Base-by-base conservation (phyloP, 176 grass and related monocot genomes). In the Puya raimondii region DNA sequence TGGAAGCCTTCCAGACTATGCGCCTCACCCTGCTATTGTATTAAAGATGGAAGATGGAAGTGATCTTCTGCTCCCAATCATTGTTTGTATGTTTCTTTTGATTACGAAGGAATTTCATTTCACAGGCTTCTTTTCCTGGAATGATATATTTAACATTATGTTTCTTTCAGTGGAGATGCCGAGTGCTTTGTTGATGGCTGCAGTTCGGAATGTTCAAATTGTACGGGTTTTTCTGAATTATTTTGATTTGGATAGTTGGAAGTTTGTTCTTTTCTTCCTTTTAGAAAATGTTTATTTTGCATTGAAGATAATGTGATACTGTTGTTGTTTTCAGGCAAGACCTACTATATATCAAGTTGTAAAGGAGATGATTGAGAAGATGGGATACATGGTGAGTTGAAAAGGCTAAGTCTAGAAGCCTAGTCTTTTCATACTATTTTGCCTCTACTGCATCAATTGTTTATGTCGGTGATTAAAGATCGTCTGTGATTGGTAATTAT, bases 41-140 rank as follows among this genome's bases (percentile, higher is more conserved):
- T 68, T 97, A 57, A 97, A 97, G 66, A 93, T 92, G 89, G 93
- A 97, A 70, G 93, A 97, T 78, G 94, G 94, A 64, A 97, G 88
- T 57, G 71, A 81, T 64, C 82, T 97, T 75, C 77, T 97, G 63
- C 89, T 97, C 17, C 94, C 94, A 4, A 93, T 97, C 78, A 89
- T 92, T 69, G 94, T 97, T 63, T 86, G 89, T 92, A 90, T 33
- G 89, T 86, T 42, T 13, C 22, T 29, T 47, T 64, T 67, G 8
- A 13, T 42, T 47, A 11, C 15, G 11, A 73, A 61, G 42, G 17
- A 33, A 49, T 61, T 42, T 48, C 11, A 21, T 7, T 12, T 73
- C 33, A 6, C 29, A 42, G 5, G 4, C 33, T 42, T 42, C 33
- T 42, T 42, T 42, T 42, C 33, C 33, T 42, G 33, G 33, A 42